Conservation (phyloP, 2,329 filamentous ascomycete genomes). For the Fusarium decemcellulare region DNA sequence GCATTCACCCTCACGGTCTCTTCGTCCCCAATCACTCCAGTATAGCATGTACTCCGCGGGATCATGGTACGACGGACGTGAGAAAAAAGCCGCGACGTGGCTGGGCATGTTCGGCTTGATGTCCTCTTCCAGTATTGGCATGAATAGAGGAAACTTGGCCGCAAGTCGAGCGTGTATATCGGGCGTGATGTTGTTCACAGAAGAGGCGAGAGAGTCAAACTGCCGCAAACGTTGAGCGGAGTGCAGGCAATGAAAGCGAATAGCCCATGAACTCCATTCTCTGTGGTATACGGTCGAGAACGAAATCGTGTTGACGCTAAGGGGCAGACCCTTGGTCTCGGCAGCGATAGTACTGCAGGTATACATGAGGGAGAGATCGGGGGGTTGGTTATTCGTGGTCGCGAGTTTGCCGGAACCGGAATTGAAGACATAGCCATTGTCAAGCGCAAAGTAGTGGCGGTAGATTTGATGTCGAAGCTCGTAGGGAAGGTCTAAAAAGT, state of each 20-base stretch:
- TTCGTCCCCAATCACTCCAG: too few species aligned
- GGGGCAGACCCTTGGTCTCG: conserved; percentile 1
- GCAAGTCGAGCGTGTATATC: neutral
- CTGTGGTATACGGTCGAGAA: conserved; percentile 14
- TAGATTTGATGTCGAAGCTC: conserved; percentile 1
- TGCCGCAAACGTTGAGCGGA: neutral
- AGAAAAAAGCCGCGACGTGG: too few species aligned
- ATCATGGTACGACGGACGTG: too few species aligned
- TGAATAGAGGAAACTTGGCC: conserved; percentile 2
- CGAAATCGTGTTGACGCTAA: conserved; percentile 5
- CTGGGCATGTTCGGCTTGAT: neutral
- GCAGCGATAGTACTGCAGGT: conserved; percentile 3
- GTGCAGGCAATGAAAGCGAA: neutral
- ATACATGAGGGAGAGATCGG: conserved; percentile 15
- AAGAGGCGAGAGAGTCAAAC: neutral
- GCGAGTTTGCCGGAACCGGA: neutral
- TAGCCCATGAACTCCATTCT: neutral
- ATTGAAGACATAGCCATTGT: conserved; percentile 12
- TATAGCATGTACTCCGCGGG: too few species aligned
- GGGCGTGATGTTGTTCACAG: neutral
- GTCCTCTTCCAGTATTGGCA: neutral
- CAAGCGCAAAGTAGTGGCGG: neutral
- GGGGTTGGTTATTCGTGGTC: neutral
- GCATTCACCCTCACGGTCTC: too few species aligned
- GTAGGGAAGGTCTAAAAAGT: neutral